Evolutionary conservation across 805 yeast species (phyloP), one percentile per base, ranked within the genome.

Genomic region (Suhomyces vadensis): DNA sequence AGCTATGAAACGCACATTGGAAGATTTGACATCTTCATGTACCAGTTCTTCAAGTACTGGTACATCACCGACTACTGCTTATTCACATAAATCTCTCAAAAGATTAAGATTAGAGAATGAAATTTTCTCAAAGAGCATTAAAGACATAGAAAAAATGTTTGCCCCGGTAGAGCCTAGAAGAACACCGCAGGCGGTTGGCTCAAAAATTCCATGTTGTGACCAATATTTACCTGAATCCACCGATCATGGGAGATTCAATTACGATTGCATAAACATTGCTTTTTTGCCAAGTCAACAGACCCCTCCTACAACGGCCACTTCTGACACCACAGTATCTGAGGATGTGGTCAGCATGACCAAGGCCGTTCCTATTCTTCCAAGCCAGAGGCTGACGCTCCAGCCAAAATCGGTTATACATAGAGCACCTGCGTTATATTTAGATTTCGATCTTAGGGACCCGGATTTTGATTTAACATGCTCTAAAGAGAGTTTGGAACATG

Each of bases 101-200:
- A 35, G 62, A 21, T 20, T 53, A 11, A 50, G 47, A 35, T 39
- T 58, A 13, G 61, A 57, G 35, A 44, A 52, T 20, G 61, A 57
- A 42, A 56, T 58, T 31, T 55, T 57, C 25, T 54, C 58, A 39
- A 56, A 53, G 20, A 54, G 61, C 14, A 56, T 58, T 27, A 44
- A 51, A 35, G 63, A 58, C 39, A 58, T 58, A 6, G 61, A 57
- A 38, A 39, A 48, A 17, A 57, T 58, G 61, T 53, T 58, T 29
- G 39, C 47, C 19, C 35, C 41, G 27, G 19, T 17, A 19, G 25
- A 38, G 17, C n/a, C 24, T 19, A 24, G 31, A 14, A 37, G 31
- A 16, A 11, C 17, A 19, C 35, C 41, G 35, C 41, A 26, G 41
- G 35, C 41, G 35, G 35, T 38, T 7, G 25, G 27, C 10, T 14